phyloP scores from a whole-genome alignment of 192 early-diverging fungal species.

The Backusella tarrabulga region DNA sequence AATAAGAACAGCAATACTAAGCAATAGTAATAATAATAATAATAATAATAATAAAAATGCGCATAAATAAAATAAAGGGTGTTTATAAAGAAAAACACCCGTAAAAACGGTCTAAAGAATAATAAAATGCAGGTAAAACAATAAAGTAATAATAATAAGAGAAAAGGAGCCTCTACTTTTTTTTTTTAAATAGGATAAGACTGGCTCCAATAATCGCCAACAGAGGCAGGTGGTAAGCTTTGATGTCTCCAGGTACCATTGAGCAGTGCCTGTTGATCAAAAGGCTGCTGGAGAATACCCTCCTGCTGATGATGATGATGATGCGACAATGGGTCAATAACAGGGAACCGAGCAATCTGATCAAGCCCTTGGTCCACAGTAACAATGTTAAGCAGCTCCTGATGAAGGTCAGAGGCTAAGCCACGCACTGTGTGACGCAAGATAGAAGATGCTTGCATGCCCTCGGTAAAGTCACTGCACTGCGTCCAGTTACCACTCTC shows the following conservation, averaged over 20 bases:
- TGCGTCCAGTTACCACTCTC: slow-evolving; percentile 43
- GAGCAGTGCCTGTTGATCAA: neutral
- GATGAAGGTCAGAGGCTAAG: slow-evolving; percentile 25
- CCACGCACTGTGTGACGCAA: slow-evolving; percentile 54
- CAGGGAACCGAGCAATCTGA: slow-evolving; percentile 23
- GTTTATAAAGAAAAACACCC: too few relatives aligned
- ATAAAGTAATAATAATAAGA: too few relatives aligned
- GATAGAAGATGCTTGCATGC: slow-evolving; percentile 54
- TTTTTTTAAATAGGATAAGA: neutral
- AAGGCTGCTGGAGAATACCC: neutral
- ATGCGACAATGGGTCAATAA: neutral
- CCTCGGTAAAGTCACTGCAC: slow-evolving; percentile 67
- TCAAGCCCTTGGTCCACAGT: slow-evolving; percentile 19
- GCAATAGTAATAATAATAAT: neutral
- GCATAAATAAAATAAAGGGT: too few relatives aligned
- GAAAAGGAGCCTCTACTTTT: neutral
- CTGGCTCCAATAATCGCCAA: neutral
- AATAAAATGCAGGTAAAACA: too few relatives aligned
- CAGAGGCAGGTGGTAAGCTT: slow-evolving; percentile 12
- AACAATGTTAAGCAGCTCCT: slow-evolving; percentile 28
- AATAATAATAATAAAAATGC: neutral
- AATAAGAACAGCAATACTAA: neutral
- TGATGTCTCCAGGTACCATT: slow-evolving; percentile 18
- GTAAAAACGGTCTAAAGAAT: too few relatives aligned
- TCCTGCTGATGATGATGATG: neutral